A percentile compares a stretch with the other conserved stretches of the same genome.
Evolutionary conservation across 306 rosid species (phyloP).

Genomic region (Rosa rugosa): DNA sequence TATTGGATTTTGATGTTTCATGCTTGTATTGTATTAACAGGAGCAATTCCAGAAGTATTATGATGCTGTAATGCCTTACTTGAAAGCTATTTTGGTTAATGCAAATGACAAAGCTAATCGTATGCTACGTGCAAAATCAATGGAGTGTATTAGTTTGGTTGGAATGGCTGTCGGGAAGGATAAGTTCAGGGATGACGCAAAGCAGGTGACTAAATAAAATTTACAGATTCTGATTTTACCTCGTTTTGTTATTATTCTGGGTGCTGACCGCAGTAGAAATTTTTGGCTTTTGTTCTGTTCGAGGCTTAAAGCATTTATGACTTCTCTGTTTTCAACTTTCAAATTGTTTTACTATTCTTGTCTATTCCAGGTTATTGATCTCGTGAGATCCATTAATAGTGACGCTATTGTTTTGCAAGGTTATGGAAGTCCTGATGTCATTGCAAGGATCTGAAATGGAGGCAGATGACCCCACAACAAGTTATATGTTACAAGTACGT

Average conservation of each 20-base stretch:
- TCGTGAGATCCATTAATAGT: not conserved
- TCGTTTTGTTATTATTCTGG: not conserved
- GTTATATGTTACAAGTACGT: conserved; percentile 90
- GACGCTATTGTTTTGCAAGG: not conserved
- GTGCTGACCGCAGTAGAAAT: not conserved
- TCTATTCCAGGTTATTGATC: not conserved
- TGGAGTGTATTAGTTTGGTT: conserved; percentile 98
- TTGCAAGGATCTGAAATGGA: conserved; percentile 96
- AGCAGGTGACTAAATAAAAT: conserved; percentile 62
- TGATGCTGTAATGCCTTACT: conserved; percentile 92
- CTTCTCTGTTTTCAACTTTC: not conserved
- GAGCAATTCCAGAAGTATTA: conserved; percentile 79
- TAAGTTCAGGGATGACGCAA: conserved; percentile 93
- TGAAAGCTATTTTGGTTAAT: conserved; percentile 86
- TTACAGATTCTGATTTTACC: not conserved
- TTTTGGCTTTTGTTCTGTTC: not conserved
- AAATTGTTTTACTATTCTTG: not conserved
- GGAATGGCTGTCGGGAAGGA: conserved; percentile 99
- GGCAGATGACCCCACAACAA: conserved; percentile 93
- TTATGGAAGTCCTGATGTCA: conserved; percentile 72
- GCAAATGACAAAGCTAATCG: conserved; percentile 96
- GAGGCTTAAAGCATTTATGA: not conserved
- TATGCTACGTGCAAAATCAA: conserved; percentile 98
- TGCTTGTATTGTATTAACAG: conserved; percentile 34
- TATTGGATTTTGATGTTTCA: not conserved